Evolutionary conservation across 1,284 basidiomycete genomes (phyloP).

Genomic region (Leccinum subrobustum): DNA sequence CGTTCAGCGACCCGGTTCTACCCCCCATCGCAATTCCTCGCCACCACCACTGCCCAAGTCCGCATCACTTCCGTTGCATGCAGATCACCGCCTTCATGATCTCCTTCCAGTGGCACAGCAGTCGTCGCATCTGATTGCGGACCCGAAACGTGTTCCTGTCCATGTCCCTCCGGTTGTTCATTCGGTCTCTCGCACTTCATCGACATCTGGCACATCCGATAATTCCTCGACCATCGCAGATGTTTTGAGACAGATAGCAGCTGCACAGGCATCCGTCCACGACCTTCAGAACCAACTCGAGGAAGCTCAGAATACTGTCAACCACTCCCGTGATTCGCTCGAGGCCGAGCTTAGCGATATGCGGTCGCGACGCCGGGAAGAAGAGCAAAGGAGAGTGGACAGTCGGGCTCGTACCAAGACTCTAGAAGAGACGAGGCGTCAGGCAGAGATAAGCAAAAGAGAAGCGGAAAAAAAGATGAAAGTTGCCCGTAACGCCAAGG

Average conservation of each 20-base stretch:
- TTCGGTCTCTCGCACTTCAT: constrained; percentile 28
- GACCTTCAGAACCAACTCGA: constrained; percentile 79
- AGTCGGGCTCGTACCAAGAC: constrained; percentile 79
- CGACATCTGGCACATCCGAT: constrained; percentile 38
- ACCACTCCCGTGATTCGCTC: constrained; percentile 63
- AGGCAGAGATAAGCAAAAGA: constrained; percentile 73
- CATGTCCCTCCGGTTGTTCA: constrained; percentile 35
- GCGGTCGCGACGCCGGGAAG: constrained; percentile 77
- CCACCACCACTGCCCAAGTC: constrained; percentile 84
- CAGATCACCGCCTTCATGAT: constrained; percentile 34
- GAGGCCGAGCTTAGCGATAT: constrained; percentile 74
- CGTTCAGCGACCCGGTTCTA: constrained; percentile 37
- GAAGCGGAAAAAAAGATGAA: constrained; percentile 90
- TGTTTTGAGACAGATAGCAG: constrained; percentile 74
- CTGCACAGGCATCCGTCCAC: constrained; percentile 62
- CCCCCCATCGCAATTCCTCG: constrained; percentile 54
- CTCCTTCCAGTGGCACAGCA: constrained; percentile 34
- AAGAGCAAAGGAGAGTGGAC: constrained; percentile 78
- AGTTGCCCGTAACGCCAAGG: constrained; percentile 61
- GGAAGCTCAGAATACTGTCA: constrained; percentile 62
- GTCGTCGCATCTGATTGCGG: constrained; percentile 36
- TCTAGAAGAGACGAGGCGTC: constrained; percentile 85
- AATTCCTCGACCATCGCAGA: constrained; percentile 74
- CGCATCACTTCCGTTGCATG: constrained; percentile 71
- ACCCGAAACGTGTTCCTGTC: constrained; percentile 36